phyloP scores from a whole-genome alignment of 495 filamentous ascomycete species.

The Clohesyomyces aquaticus region DNA sequence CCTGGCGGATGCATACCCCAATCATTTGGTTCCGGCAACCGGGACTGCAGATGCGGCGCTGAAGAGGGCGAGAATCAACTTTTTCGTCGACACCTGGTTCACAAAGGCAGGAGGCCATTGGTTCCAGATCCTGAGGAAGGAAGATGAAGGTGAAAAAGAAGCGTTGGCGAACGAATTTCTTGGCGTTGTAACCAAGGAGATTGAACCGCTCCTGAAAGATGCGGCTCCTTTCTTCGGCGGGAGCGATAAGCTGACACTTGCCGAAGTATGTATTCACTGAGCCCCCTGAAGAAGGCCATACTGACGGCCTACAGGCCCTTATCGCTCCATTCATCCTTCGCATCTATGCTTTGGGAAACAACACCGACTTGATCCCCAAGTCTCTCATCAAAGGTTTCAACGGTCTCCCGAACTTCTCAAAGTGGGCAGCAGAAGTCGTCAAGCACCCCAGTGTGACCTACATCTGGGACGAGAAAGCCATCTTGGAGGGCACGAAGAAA shows the following conservation, averaged over 20 bases:
- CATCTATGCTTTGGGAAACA: conserved; percentile 55
- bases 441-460: conserved; percentile 67
- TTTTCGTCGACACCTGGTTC: conserved; percentile 78
- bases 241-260: conserved; percentile 70
- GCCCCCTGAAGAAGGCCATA: background rate
- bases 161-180: conserved; percentile 52
- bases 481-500: conserved; percentile 36
- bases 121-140: conserved; percentile 50
- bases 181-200: conserved; percentile 66
- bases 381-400: conserved; percentile 55
- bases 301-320: conserved; percentile 53
- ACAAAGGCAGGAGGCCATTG: conserved; percentile 61
- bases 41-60: conserved; percentile 49
- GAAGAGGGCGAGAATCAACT: conserved; percentile 67
- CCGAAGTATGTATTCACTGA: conserved; percentile 68
- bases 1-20: conserved; percentile 64
- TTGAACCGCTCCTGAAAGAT: conserved; percentile 70
- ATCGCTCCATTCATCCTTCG: conserved; percentile 71
- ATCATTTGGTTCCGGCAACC: conserved; percentile 58
- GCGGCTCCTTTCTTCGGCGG: conserved; percentile 83
- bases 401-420: conserved; percentile 65
- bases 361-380: conserved; percentile 56
- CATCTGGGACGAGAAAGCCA: conserved; percentile 60
- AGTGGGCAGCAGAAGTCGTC: conserved; percentile 67
- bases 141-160: conserved; percentile 50